These are phyloP conservation scores for Wickerhamomyces rabaulensis DNA, from an alignment of 805 yeast genomes.

Conservation along the genomic window DNA sequence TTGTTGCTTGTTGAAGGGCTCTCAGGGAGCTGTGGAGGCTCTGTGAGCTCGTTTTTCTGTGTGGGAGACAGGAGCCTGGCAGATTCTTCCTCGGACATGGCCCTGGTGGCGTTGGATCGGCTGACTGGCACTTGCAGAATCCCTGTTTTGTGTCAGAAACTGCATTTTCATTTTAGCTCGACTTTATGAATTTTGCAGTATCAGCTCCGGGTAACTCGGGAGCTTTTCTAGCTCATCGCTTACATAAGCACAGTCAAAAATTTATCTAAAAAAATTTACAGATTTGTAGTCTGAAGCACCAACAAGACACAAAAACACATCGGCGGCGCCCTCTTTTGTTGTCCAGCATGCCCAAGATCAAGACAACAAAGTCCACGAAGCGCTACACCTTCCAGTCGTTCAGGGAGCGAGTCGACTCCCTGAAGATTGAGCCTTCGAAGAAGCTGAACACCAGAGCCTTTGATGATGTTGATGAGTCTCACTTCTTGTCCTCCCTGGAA, in stretches of 20 bases:
- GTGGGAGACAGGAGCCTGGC: neutral
- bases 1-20: neutral
- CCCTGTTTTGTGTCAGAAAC: neutral
- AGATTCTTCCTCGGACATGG: neutral
- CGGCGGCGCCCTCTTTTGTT: neutral
- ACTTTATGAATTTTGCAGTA: neutral
- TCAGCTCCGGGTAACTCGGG: neutral
- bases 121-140: neutral
- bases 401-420: constrained; percentile 75
- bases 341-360: constrained; percentile 21
- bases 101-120: neutral
- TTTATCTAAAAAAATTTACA: neutral
- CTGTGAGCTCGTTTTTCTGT: neutral
- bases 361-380: constrained; percentile 51
- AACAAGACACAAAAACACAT: neutral
- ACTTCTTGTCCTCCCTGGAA: constrained; percentile 69
- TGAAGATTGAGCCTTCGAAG: constrained; percentile 73
- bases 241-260: neutral
- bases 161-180: neutral
- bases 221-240: neutral
- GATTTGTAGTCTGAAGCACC: neutral
- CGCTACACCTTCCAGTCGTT: constrained; percentile 69
- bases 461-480: constrained; percentile 71
- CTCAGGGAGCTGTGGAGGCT: neutral
- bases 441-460: constrained; percentile 53